Base-by-base conservation (phyloP, 169 alveolate species). In the Ophryocystis elektroscirrha region DNA sequence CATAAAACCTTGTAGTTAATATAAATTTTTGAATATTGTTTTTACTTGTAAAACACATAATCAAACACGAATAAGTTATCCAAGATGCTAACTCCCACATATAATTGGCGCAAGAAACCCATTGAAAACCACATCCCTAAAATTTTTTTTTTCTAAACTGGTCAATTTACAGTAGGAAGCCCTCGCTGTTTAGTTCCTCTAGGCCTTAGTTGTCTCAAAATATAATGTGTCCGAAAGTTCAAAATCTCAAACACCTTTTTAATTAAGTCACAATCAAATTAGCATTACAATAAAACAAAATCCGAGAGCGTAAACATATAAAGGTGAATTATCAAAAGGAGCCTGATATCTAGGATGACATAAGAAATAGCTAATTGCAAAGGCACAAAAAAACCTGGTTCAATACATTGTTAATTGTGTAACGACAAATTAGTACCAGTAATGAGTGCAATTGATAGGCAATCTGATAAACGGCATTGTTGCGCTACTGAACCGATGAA, bases 41-140 rank as follows among this genome's bases (percentile, higher is more conserved):
- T 51, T 6, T 15, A 59, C 67, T 26, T 12, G 69, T 61, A 16
- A 61, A 48, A 20, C 45, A 35, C 5, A 35, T 25, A 4, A 39
- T 48, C 15, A 61, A 53, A 18, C 47, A 5, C 26, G 57, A 28
- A 61, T 85, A 83, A 41, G 60, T 62, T 18, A 84, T 49, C 98
- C 98, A 92, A 41, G 89, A 69, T 38, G 82, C 45, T 24, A 84
- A 68, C 70, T 92, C 98, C 94, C 95, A 92, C 61, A 83, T 80
- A 63, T 92, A 92, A 67, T 92, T 89, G 36, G 98, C 97, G 56
- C 96, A 85, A 28, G 95, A 77, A 38, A 84, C 91, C 32, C 71
- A 59, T 49, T 81, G 87, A 63, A 89, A 92, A 27, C 97, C 98
- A 63, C 84, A 89, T 26, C 92, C 92, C 48, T 63, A 66, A 12